A percentile compares a stretch with the other conserved stretches of the same genome.
Conservation (phyloP, 129 eudicot species). For the Ambrosia trifida region DNA sequence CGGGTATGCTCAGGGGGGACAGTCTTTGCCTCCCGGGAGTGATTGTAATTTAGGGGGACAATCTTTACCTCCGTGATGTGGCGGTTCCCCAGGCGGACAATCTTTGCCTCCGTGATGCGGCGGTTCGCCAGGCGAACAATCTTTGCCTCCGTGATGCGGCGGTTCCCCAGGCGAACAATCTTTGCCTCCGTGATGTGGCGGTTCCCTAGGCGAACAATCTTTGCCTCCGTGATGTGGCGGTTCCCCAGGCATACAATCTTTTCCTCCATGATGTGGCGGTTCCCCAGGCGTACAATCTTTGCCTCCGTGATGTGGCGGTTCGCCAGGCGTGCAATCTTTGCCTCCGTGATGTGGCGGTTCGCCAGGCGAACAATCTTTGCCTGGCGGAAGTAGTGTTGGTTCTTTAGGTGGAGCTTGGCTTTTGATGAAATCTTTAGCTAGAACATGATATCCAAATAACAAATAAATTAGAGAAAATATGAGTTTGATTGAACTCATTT, state of each 20-base stretch:
- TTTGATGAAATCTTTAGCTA: not conserved
- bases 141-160: not conserved
- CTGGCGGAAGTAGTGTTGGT: not conserved
- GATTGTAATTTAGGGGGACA: no score
- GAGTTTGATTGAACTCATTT: constrained; percentile 17
- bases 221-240: not conserved
- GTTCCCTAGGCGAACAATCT: no score
- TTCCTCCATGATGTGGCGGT: not conserved
- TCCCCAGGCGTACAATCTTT: no score
- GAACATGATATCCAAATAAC: not conserved
- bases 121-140: no score
- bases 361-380: not conserved
- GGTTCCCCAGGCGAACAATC: not conserved
- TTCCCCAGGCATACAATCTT: not conserved
- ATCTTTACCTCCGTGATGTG: no score
- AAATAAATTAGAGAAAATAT: not conserved
- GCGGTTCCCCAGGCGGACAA: no score
- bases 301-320: no score
- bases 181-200: no score
- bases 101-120: no score
- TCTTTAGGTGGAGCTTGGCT: no score
- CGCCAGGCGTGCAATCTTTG: no score
- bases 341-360: not conserved
- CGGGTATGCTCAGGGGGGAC: no score
- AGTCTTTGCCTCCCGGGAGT: not conserved